Evolutionary conservation across 768 basidiomycete genomes (phyloP).

Genomic region (Phylloporus rhodoxanthus): DNA sequence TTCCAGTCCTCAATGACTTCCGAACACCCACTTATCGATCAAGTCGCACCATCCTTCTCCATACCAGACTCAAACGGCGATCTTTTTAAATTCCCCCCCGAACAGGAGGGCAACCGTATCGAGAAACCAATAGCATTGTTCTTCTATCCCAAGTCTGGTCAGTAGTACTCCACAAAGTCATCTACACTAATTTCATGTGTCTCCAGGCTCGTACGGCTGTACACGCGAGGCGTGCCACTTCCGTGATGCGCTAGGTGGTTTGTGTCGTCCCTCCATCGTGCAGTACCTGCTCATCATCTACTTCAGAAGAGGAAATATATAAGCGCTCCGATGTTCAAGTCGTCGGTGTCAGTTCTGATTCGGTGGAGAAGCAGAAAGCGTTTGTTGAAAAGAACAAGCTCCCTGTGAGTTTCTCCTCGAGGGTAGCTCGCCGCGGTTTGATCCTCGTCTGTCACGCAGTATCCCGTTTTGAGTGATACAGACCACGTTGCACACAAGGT

Average conservation of each 20-base stretch:
- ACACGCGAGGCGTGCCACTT: slow-evolving; percentile 80
- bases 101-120: slow-evolving; percentile 34
- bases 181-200: not conserved
- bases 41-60: slow-evolving; percentile 60
- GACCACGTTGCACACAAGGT: slow-evolving; percentile 56
- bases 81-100: slow-evolving; percentile 54
- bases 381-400: slow-evolving; percentile 70
- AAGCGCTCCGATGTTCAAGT: slow-evolving; percentile 58
- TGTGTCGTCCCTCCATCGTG: slow-evolving; percentile 11
- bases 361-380: slow-evolving; percentile 63
- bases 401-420: slow-evolving; percentile 39
- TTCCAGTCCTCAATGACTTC: slow-evolving; percentile 30
- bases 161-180: slow-evolving; percentile 11
- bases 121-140: slow-evolving; percentile 61
- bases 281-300: not conserved
- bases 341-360: slow-evolving; percentile 69
- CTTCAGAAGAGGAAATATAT: slow-evolving; percentile 59
- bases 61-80: slow-evolving; percentile 62
- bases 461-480: slow-evolving; percentile 72
- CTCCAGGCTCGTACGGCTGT: slow-evolving; percentile 64
- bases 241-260: slow-evolving; percentile 69
- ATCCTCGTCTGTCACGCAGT: slow-evolving; percentile 36
- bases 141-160: slow-evolving; percentile 74
- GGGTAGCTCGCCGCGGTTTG: not conserved
- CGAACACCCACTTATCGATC: slow-evolving; percentile 49